A percentile compares a stretch with the other conserved stretches of the same genome.
Conservation (phyloP, 495 filamentous ascomycete genomes). For the Penicillium roqueforti region DNA sequence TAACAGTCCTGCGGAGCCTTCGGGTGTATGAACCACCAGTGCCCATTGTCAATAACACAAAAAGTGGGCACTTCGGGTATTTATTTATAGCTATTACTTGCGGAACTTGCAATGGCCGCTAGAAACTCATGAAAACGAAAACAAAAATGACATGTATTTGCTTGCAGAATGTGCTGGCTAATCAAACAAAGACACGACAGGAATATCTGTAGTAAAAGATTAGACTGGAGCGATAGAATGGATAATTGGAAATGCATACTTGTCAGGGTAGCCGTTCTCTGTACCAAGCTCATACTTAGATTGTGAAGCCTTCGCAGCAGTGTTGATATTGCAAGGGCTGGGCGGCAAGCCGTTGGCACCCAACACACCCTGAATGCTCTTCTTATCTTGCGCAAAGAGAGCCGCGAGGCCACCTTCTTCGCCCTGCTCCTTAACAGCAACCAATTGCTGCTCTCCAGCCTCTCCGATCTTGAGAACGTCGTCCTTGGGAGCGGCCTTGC, state of each 20-base stretch:
- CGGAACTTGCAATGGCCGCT: not conserved
- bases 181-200: conserved; percentile 51
- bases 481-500: conserved; percentile 71
- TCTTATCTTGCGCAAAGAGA: conserved; percentile 66
- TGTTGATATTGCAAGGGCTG: conserved; percentile 62
- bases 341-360: conserved; percentile 75
- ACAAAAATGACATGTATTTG: conserved; percentile 5
- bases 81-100: not conserved
- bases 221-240: conserved; percentile 11
- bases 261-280: conserved; percentile 48
- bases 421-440: conserved; percentile 74
- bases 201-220: conserved; percentile 41
- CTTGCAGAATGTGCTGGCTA: conserved; percentile 6
- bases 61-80: not conserved
- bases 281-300: conserved; percentile 43
- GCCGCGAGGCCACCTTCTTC: conserved; percentile 64
- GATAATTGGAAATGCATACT: conserved; percentile 33
- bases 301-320: conserved; percentile 19
- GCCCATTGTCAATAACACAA: no score
- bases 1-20: not conserved
- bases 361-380: conserved; percentile 61
- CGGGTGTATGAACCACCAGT: not conserved
- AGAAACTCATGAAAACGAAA: not conserved
- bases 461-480: conserved; percentile 74
- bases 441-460: conserved; percentile 73